phyloP scores from a whole-genome alignment of 2,329 filamentous ascomycete genomes.

The Arthroderma sp. region DNA sequence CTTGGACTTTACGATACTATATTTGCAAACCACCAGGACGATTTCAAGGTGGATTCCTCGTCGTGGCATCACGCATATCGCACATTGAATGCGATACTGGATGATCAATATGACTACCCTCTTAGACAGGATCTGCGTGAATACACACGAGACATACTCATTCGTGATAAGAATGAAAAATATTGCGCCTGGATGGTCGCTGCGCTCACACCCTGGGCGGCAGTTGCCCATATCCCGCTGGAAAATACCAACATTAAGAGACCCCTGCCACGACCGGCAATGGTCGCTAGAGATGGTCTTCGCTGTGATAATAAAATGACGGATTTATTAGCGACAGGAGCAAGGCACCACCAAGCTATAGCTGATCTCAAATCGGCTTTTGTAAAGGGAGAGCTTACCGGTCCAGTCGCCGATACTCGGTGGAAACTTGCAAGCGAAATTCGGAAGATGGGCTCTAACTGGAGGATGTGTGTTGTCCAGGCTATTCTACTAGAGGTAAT shows the following conservation, averaged over 20 bases:
- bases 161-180: constrained; percentile 50
- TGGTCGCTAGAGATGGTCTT: constrained; percentile 63
- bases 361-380: constrained; percentile 40
- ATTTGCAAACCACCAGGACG: constrained; percentile 31
- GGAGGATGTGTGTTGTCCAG: constrained; percentile 27
- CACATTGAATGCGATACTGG: constrained; percentile 42
- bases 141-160: constrained; percentile 35
- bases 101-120: constrained; percentile 23
- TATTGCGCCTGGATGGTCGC: constrained; percentile 67
- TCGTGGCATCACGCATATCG: constrained; percentile 54
- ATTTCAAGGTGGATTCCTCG: constrained; percentile 42
- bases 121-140: constrained; percentile 32
- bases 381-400: constrained; percentile 15
- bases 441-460: constrained; percentile 25
- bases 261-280: constrained; percentile 44
- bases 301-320: constrained; percentile 64
- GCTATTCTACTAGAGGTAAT: constrained; percentile 29
- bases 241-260: constrained; percentile 35
- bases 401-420: constrained; percentile 22
- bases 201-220: constrained; percentile 61
- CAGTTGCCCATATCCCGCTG: constrained; percentile 30
- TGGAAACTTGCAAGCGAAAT: constrained; percentile 25
- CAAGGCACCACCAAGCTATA: constrained; percentile 53
- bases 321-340: constrained; percentile 52
- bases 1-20: constrained; percentile 28